These are phyloP conservation scores for Penicillium decumbens DNA, from an alignment of 2,329 filamentous ascomycete species.

Conservation along the genomic window DNA sequence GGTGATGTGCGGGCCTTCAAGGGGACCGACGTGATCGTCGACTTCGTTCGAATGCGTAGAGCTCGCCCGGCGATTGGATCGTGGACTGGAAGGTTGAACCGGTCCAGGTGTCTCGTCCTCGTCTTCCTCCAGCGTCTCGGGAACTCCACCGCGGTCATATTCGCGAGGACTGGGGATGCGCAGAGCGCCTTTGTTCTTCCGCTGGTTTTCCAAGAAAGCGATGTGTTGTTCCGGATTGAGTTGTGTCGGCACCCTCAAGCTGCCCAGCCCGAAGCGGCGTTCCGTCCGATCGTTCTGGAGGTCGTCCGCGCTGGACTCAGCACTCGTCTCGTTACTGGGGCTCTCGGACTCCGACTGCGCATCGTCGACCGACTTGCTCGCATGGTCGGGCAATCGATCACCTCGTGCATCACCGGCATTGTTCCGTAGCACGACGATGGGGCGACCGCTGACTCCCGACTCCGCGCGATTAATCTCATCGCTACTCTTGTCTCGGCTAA, in stretches of 20 bases:
- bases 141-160: constrained; percentile 74
- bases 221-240: constrained; percentile 72
- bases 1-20: constrained; percentile 42
- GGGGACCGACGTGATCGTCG: constrained; percentile 22
- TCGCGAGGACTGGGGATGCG: constrained; percentile 90
- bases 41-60: constrained; percentile 17
- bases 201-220: constrained; percentile 78
- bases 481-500: constrained; percentile 46
- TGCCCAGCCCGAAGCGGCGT: constrained; percentile 49
- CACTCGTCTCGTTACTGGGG: constrained; percentile 19
- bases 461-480: constrained; percentile 32
- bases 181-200: constrained; percentile 68
- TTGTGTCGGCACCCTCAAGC: constrained; percentile 50
- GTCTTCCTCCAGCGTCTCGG: constrained; percentile 54
- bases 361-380: constrained; percentile 22
- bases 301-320: constrained; percentile 15
- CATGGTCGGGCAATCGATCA: constrained; percentile 15
- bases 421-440: constrained; percentile 39
- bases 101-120: constrained; percentile 34
- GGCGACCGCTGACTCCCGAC: constrained; percentile 35
- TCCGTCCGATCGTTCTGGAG: constrained; percentile 9
- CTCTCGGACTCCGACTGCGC: constrained; percentile 24
- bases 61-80: constrained; percentile 18
- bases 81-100: constrained; percentile 22
- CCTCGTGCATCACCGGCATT: constrained; percentile 28